A percentile compares a stretch with the other conserved stretches of the same genome.
These are phyloP conservation scores for Coleophoma cylindrospora DNA, from an alignment of 2,329 filamentous ascomycete species.

Conservation along the genomic window DNA sequence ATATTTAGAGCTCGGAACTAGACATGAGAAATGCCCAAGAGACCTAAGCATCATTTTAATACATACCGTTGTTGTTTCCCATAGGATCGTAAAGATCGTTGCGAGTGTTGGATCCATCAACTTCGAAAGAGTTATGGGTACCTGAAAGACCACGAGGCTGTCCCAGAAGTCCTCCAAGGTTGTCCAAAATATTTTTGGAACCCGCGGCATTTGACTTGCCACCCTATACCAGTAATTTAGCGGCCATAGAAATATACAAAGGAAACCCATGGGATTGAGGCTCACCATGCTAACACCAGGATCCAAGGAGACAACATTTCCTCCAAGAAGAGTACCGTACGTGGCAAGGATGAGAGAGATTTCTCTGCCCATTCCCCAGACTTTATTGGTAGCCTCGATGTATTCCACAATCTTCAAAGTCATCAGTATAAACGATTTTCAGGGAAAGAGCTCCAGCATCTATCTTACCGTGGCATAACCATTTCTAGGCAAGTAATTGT, in stretches of 20 bases:
- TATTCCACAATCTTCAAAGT: constrained; percentile 5
- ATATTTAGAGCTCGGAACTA: background rate
- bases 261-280: too few relatives aligned
- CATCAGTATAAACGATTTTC: background rate
- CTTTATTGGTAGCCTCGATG: constrained; percentile 28
- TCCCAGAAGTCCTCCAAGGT: too few relatives aligned
- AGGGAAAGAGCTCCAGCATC: background rate
- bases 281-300: constrained; percentile 37
- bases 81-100: too few relatives aligned
- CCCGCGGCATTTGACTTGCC: too few relatives aligned
- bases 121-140: too few relatives aligned
- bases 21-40: constrained; percentile 31
- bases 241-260: constrained; percentile 9
- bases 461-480: constrained; percentile 19
- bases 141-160: too few relatives aligned
- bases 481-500: constrained; percentile 31
- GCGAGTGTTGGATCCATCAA: too few relatives aligned
- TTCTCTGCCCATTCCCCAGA: constrained; percentile 36
- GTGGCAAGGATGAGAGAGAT: constrained; percentile 29
- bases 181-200: too few relatives aligned
- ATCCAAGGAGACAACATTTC: constrained; percentile 35
- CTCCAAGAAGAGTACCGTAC: constrained; percentile 36
- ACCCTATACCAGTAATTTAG: background rate
- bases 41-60: background rate
- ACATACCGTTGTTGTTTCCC: too few relatives aligned